phyloP scores from a whole-genome alignment of 2,329 filamentous ascomycete species.

The Ustilaginoidea virens region DNA sequence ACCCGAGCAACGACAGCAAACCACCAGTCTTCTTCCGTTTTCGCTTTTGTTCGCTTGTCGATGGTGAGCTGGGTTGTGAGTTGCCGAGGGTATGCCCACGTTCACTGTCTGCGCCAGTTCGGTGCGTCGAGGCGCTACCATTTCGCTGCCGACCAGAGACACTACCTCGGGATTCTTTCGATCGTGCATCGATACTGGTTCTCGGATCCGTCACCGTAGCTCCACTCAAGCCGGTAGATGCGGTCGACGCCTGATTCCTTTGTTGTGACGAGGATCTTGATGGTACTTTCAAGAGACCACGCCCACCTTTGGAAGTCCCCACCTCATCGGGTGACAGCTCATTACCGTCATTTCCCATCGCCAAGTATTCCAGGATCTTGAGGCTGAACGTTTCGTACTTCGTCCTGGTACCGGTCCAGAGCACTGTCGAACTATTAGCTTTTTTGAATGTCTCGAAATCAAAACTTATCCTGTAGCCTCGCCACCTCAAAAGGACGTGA shows the following conservation, averaged over 20 bases:
- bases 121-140: slow-evolving; percentile 52
- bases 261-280: slow-evolving; percentile 46
- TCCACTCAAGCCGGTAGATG: slow-evolving; percentile 44
- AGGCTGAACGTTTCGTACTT: no score
- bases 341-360: slow-evolving; percentile 28
- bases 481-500: no score
- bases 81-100: slow-evolving; percentile 32
- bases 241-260: slow-evolving; percentile 42
- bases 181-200: slow-evolving; percentile 47
- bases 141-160: slow-evolving; percentile 48
- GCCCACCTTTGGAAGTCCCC: slow-evolving; percentile 30
- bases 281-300: slow-evolving; percentile 39
- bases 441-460: no score
- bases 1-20: slow-evolving; percentile 47
- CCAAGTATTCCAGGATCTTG: slow-evolving; percentile 17
- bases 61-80: slow-evolving; percentile 37
- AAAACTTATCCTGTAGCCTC: no score
- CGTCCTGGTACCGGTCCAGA: no score
- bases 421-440: no score
- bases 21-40: slow-evolving; percentile 40
- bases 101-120: slow-evolving; percentile 38
- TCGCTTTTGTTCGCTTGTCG: slow-evolving; percentile 32
- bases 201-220: slow-evolving; percentile 41
- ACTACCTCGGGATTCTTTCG: slow-evolving; percentile 50
- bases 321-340: slow-evolving; percentile 25